Evolutionary conservation across 495 filamentous ascomycete genomes (phyloP), one percentile per base, ranked within the genome.

Genomic region (Penicillium verhagenii): DNA sequence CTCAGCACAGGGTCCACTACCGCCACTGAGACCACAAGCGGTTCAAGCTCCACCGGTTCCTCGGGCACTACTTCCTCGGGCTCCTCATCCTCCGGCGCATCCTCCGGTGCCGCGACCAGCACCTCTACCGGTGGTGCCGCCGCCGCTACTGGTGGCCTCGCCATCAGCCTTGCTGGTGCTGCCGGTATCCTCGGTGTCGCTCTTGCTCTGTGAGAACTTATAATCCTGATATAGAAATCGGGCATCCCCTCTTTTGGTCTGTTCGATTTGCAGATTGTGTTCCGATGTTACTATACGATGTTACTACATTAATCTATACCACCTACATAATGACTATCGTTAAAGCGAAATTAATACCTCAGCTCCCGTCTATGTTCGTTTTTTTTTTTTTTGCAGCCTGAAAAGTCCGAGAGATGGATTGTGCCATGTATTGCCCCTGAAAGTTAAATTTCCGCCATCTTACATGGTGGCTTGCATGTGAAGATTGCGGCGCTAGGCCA

Each of bases 131-230:
- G 29, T 37, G 45, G 44, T 29, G 47, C 65, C 50, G 6, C 53
- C 24, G 57, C 57, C 24, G 60, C 57, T 19, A 52, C 60, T 47
- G 58, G 53, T 33, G 50, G 50, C 29, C 28, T 60, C 6, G 60
- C 60, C 2, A 43, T 63, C 29, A 35, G 60, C 18, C 40, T 63
- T 42, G 56, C 53, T 19, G 60, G 57, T 6, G 64, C 58, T 33
- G 64, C 54, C 3, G 64, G 64, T 42, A 57, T 65, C 25, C 54
- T 67, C 18, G 65, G 65, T 40, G 47, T 68, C 51, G 65, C 62
- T 8, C 53, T 68, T 24, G 65, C 62, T 37, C 56, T 68, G 38
- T 68, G 49, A 37, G 23, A 9, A 42, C 0, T 19, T 28, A 14
- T 35, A 14, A 10, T 42, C 21, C 3, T 10, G 6, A 42, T 42